Base-by-base conservation (phyloP, 495 filamentous ascomycete species). In the Talaromyces thailandensis region DNA sequence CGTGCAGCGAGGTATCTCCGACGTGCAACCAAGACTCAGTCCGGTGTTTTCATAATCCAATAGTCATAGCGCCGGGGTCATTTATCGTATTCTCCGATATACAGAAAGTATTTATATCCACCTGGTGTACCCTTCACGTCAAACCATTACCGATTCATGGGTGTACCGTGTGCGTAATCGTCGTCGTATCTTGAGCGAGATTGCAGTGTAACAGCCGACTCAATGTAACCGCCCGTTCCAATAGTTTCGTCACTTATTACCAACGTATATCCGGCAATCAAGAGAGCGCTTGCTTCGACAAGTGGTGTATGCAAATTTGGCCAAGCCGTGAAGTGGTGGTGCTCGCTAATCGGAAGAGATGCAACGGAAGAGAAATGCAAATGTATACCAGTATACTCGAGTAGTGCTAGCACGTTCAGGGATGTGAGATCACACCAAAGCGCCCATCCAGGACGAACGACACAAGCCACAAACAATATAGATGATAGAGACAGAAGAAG, bases 11-110 rank as follows among this genome's bases (percentile, higher is more conserved):
- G 9, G n/a, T 48, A 6, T 48, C 43, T 48, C n/a, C n/a, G 43
- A 18, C n/a, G 43, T 48, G 43, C 43, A 21, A 62, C 48, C 21
- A 65, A 52, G 12, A 53, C 50, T 53, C 50, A 53, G 50, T 9
- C 50, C 14, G 50, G 50, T 53, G 21, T 48, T 53, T 28, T 53
- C 50, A 53, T 53, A n/a, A 53, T 53, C 28, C 50, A 53, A 53
- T 16, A 53, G 11, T 28, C 50, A 53, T 53, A 18, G 23, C 45
- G 45, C n/a, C 18, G 45, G 35, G 35, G 35, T 40, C 14, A 16
- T 16, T 3, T 18, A 21, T 48, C 21, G 8, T 48, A 48, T 48
- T 21, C n/a, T 48, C 18, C 43, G 21, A 48, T 18, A 48, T 48
- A 16, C n/a, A 43, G 37, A 14, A 43, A 43, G n/a, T 16, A 43